phyloP scores from a whole-genome alignment of 1,284 basidiomycete genomes.

The Xerocomus amazonicus region DNA sequence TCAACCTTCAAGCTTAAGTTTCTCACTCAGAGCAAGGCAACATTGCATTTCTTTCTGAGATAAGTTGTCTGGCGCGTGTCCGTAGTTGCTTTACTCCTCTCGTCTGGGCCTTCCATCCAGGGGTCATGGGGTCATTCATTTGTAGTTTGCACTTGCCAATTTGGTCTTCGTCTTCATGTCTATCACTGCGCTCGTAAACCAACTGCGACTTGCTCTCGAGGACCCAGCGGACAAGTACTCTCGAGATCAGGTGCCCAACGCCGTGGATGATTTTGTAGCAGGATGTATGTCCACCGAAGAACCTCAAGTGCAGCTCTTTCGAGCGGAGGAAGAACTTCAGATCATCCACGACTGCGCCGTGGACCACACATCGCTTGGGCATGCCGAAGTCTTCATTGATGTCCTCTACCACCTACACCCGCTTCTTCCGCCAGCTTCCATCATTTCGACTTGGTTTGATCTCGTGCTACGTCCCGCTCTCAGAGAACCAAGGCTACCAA shows the following conservation, averaged over 20 bases:
- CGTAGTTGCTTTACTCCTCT: too few relatives aligned
- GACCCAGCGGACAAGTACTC: slow-evolving; percentile 37
- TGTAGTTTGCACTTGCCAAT: slow-evolving; percentile 6
- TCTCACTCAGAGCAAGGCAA: too few relatives aligned
- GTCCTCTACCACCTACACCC: slow-evolving; percentile 60
- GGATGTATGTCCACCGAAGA: slow-evolving; percentile 46
- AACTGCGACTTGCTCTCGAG: slow-evolving; percentile 55
- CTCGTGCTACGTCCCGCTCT: slow-evolving; percentile 70
- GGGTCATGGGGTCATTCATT: neutral
- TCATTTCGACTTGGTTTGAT: slow-evolving; percentile 77
- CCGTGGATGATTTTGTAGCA: slow-evolving; percentile 52
- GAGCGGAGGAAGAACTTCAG: slow-evolving; percentile 66
- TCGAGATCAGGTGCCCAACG: slow-evolving; percentile 44
- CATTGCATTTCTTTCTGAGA: neutral
- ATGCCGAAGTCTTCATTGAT: slow-evolving; percentile 61
- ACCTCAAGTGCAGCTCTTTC: slow-evolving; percentile 40
- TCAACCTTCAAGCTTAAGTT: slow-evolving; percentile 2
- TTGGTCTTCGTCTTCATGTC: slow-evolving; percentile 32
- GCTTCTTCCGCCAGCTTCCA: slow-evolving; percentile 56
- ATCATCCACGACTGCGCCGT: slow-evolving; percentile 57
- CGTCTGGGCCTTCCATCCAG: neutral
- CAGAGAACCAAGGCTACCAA: slow-evolving; percentile 65
- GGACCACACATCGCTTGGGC: slow-evolving; percentile 57
- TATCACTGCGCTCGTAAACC: slow-evolving; percentile 42
- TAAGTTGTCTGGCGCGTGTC: neutral